Percentiles rank a stretch among this genome's conserved stretches.
phyloP scores from a whole-genome alignment of 768 basidiomycete genomes.

The Xerocomellus chrysenteron region DNA sequence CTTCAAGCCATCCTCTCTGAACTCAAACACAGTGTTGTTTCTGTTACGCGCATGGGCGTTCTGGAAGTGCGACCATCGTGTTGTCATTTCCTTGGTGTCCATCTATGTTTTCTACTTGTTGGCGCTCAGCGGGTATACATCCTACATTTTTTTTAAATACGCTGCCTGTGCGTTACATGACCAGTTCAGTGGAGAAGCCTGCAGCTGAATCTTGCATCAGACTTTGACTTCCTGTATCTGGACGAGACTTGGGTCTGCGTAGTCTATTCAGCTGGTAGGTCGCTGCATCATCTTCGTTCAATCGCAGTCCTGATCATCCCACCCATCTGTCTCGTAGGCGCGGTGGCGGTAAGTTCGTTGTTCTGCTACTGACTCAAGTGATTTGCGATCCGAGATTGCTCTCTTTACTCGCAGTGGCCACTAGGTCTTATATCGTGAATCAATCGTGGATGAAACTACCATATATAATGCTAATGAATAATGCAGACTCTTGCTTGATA shows the following conservation, averaged over 20 bases:
- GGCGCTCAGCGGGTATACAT: neutral
- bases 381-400: neutral
- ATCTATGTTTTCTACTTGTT: constrained; percentile 13
- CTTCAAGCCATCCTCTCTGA: neutral
- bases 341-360: neutral
- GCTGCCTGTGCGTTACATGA: neutral
- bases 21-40: constrained; percentile 9
- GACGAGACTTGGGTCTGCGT: neutral
- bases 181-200: neutral
- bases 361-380: neutral
- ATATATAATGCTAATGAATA: neutral
- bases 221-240: neutral
- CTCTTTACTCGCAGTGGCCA: neutral
- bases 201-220: neutral
- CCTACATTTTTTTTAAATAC: neutral
- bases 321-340: neutral
- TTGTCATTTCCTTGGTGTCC: constrained; percentile 4
- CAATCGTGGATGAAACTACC: no score
- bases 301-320: neutral
- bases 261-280: neutral
- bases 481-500: neutral
- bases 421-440: constrained; percentile 1
- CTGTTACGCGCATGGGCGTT: constrained; percentile 21
- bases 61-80: constrained; percentile 11
- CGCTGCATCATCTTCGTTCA: neutral